Evolutionary conservation across 2,329 filamentous ascomycete species (phyloP).

Genomic region (Acephala macrosclerotiorum): DNA sequence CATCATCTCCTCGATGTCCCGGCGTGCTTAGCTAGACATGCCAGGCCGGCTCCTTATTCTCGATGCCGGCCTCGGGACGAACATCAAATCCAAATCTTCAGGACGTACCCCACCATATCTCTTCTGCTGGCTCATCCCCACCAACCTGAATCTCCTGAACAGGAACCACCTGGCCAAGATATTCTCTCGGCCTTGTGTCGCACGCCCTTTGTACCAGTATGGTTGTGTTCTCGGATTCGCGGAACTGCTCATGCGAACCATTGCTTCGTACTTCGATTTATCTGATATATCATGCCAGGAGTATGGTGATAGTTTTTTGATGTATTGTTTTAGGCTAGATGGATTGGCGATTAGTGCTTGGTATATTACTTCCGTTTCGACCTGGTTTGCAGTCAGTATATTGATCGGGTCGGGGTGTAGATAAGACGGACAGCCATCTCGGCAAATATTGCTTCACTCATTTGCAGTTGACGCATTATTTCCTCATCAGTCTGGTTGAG

Average conservation of each 20-base stretch:
- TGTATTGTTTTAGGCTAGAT: constrained; percentile 4
- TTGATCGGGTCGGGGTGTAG: background rate
- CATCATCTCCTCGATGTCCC: background rate
- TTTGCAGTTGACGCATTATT: constrained; percentile 1
- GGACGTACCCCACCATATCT: constrained; percentile 2
- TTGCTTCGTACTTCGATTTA: constrained; percentile 4
- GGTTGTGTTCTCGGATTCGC: constrained; percentile 2
- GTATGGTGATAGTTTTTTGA: background rate
- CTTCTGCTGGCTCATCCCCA: background rate
- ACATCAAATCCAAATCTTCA: constrained; percentile 4
- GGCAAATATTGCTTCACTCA: background rate
- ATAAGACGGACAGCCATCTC: background rate
- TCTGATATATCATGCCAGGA: constrained; percentile 5
- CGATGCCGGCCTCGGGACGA: background rate
- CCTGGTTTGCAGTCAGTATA: background rate
- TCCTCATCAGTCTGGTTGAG: background rate
- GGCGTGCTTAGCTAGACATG: background rate
- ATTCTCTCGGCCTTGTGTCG: background rate
- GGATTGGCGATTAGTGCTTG: constrained; percentile 2
- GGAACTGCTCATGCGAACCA: background rate
- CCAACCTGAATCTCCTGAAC: constrained; percentile 5
- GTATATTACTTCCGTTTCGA: constrained; percentile 1
- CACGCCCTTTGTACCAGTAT: background rate
- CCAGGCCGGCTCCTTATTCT: background rate
- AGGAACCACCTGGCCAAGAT: background rate